Base-by-base conservation (phyloP, 1,284 basidiomycete species). In the Pseudozyma tsukubaensis region DNA sequence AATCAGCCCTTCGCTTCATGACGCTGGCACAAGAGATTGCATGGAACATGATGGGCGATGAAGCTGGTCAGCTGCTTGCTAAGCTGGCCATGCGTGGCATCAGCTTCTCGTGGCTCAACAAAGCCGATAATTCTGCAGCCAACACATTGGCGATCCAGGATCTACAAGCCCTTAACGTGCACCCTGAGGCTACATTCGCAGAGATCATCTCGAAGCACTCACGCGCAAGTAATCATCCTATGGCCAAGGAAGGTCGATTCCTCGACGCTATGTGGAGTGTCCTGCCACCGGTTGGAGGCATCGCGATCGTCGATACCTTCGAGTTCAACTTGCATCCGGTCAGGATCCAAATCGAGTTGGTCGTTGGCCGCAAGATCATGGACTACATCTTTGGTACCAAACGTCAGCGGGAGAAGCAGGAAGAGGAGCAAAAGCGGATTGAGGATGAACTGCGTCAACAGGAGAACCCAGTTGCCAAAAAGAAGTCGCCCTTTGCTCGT, bases 21-120 rank as follows among this genome's bases (percentile, higher is more conserved):
- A 90, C 93, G 0, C 90, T 90, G 6, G 94, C 94, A 0, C 89
- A 91, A 10, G 92, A 95, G 82, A 91, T 99, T 53, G 94, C 93
- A 0, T 99, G 95, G 94, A 89, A 90, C 75, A 97, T 99, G 94
- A 86, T 97, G 37, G 92, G 93, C 71, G 88, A 91, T 59, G 85
- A 89, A 21, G 77, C 75, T 39, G 88, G 88, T 45, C 89, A 91
- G 53, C 88, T 95, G 35, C 88, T 98, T 1, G 91, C 94, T 34
- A 97, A 97, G 85, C 88, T 97, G 50, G 91, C 92, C 16, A 89
- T 97, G 58, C 89, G 90, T 53, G 89, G 90, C 63, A 92, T 92
- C 72, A 88, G 92, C 73, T 95, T 92, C 84, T 90, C 90, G 47
- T 94, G 94, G 91, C 87, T 94, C 53, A 93, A 89, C 85, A 91